Percentiles rank a stretch among this genome's conserved stretches.
These are phyloP conservation scores for Malus sieversii DNA, from an alignment of 306 rosid species.

Conservation along the genomic window DNA sequence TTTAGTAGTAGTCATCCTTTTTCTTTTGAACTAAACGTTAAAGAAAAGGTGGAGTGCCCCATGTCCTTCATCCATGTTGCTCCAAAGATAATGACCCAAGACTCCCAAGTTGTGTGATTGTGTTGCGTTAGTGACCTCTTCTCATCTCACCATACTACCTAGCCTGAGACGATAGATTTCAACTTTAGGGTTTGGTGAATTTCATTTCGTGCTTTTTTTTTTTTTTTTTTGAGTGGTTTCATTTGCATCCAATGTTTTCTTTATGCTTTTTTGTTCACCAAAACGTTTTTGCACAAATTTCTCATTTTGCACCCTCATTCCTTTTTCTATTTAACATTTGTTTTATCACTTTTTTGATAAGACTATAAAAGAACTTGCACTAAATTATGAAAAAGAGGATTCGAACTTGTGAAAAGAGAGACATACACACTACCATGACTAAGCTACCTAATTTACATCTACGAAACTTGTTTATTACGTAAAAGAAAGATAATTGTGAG, in stretches of 20 bases:
- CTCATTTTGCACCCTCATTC: neutral
- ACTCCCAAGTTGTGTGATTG: no score
- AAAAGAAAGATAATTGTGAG: neutral
- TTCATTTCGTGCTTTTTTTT: neutral
- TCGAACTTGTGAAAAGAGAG: no score
- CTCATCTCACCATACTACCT: no score
- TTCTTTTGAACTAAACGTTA: neutral
- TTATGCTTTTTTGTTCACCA: neutral
- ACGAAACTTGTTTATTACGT: neutral
- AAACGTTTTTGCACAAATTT: neutral
- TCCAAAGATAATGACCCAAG: no score
- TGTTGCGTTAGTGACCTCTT: no score
- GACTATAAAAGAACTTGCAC: neutral
- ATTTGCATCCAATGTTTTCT: neutral
- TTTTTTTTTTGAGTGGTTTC: neutral
- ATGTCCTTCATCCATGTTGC: no score
- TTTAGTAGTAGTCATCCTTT: neutral
- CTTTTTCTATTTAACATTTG: neutral
- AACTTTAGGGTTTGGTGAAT: neutral
- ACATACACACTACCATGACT: neutral
- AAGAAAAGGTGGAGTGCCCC: neutral
- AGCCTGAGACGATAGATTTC: no score
- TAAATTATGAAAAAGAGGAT: no score
- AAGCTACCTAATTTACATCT: neutral
- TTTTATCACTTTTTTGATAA: neutral